These are phyloP conservation scores for Penicillium hordei DNA, from an alignment of 2,329 filamentous ascomycete genomes.

Conservation along the genomic window DNA sequence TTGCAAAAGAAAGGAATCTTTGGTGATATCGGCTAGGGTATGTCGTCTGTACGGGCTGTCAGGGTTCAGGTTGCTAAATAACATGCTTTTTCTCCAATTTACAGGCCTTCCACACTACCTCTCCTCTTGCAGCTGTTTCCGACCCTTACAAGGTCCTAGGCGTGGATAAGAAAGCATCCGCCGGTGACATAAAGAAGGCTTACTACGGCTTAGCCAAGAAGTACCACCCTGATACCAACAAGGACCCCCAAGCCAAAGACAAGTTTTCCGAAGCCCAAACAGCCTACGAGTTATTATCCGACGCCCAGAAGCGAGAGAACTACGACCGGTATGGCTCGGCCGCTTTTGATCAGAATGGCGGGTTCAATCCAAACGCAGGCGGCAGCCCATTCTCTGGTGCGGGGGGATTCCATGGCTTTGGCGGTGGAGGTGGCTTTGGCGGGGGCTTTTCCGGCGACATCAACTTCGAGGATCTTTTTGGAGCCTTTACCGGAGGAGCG, in stretches of 20 bases:
- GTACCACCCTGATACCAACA: conserved; percentile 97
- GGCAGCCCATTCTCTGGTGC: conserved; percentile 58
- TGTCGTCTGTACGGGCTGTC: conserved; percentile 10
- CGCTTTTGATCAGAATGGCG: conserved; percentile 65
- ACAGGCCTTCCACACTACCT: conserved; percentile 47
- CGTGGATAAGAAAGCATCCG: conserved; percentile 75
- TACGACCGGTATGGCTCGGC: conserved; percentile 88
- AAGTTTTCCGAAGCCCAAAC: conserved; percentile 90
- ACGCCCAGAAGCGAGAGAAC: conserved; percentile 87
- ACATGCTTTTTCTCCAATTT: background rate
- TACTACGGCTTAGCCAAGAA: conserved; percentile 98
- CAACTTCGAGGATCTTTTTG: conserved; percentile 95
- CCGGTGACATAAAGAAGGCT: conserved; percentile 92
- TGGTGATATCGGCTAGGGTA: conserved; percentile 35
- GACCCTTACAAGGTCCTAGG: conserved; percentile 89
- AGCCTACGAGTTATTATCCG: conserved; percentile 90
- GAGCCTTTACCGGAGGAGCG: conserved; percentile 70
- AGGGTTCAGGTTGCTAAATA: background rate
- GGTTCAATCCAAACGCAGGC: conserved; percentile 72
- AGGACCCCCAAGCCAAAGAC: conserved; percentile 88
- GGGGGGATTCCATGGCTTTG: conserved; percentile 60
- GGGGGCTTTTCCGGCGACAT: conserved; percentile 75
- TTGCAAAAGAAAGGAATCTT: conserved; percentile 26
- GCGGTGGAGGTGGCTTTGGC: conserved; percentile 47
- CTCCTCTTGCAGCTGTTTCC: conserved; percentile 66